Base-by-base conservation (phyloP, 768 basidiomycete species). In the Tylopilus vinaceipallidus region DNA sequence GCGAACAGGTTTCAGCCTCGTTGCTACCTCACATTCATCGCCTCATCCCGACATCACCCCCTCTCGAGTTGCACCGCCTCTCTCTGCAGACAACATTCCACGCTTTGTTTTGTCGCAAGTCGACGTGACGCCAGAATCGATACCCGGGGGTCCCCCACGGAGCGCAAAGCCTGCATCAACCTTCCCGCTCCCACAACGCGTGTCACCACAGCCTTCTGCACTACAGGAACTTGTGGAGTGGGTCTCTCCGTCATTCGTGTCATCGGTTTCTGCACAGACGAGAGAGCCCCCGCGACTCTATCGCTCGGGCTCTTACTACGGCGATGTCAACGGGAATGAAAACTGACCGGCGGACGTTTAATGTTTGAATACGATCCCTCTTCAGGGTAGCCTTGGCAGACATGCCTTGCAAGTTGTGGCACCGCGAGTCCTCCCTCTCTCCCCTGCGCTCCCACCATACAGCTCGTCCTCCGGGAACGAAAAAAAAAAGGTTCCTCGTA, bases 281-380 rank as follows among this genome's bases (percentile, higher is more conserved):
- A 56, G 16, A 42, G 60, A 51, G 42, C 47, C 33, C 27, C 19
- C 26, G 37, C 57, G 44, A 36, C 49, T 47, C 47, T 47, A 56
- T 54, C 57, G 53, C 43, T 37, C 49, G 46, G 62, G 49, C 49
- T 64, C 52, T 59, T 60, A 42, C 58, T 45, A 56, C 54, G 58
- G 58, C 56, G 52, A 65, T 63, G 61, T 55, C 49, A 50, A 47
- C 64, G 64, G 64, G 65, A 65, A 65, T 65, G 64, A 65, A 65
- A 64, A 38, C 43, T 23, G 32, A 3, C 26, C 51, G 40, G 52
- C 45, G 42, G 46, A 24, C 35, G 53, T 53, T 30, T 42, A 45
- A 49, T 37, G 49, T 38, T 48, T 48, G 35, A 23, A n/a, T n/a
- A n/a, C n/a, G n/a, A n/a, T n/a, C 39, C 47, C 50, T 35, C 45